Evolutionary conservation across 257 asterid genomes (phyloP).

Genomic region (Phtheirospermum japonicum): DNA sequence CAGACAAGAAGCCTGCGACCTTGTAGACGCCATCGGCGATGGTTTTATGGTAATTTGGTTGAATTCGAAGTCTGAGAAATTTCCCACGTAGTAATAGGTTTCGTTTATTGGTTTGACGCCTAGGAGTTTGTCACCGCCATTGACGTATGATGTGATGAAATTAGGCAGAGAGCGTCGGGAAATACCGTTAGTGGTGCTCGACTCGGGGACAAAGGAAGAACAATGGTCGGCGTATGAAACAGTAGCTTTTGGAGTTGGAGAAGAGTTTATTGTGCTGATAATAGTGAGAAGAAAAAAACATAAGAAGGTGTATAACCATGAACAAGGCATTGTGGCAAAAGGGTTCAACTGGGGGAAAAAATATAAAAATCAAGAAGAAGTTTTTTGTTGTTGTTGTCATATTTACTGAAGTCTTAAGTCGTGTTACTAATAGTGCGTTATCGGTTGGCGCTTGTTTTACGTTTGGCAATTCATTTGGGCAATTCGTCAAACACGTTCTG

Average conservation of each 20-base stretch:
- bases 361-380: background rate
- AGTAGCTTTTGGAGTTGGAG: slow-evolving; percentile 2
- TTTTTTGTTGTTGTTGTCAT: no score
- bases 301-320: slow-evolving; percentile 23
- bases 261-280: slow-evolving; percentile 6
- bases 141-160: slow-evolving; percentile 13
- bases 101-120: slow-evolving; percentile 1
- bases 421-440: no score
- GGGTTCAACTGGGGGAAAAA: no score
- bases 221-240: slow-evolving; percentile 48
- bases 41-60: slow-evolving; percentile 33
- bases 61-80: slow-evolving; percentile 28
- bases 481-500: no score
- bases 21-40: slow-evolving; percentile 32
- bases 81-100: background rate
- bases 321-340: slow-evolving; percentile 6
- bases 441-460: no score
- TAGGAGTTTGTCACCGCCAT: slow-evolving; percentile 30
- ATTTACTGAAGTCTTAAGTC: no score
- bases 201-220: slow-evolving; percentile 41
- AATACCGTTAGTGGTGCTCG: slow-evolving; percentile 19
- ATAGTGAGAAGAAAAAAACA: slow-evolving; percentile 26
- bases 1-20: slow-evolving; percentile 35
- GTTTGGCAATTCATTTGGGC: no score
- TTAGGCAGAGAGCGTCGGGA: background rate